Conservation (phyloP, 2,329 filamentous ascomycete species). For the Capronia epimyces region DNA sequence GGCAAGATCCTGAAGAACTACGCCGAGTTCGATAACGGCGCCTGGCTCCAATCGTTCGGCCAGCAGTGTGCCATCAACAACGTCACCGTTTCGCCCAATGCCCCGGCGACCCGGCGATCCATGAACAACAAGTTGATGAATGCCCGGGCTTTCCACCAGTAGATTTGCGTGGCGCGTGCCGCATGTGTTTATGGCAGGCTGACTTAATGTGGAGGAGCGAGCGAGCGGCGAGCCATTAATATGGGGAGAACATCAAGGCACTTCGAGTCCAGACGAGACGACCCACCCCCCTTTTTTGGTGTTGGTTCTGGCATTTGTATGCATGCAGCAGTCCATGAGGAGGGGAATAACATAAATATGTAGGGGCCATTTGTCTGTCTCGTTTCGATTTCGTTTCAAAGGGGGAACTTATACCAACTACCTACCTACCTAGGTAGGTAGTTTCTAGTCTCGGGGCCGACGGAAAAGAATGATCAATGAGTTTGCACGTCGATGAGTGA, state of each 20-base stretch:
- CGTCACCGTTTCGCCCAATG: constrained; percentile 1
- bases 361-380: no score
- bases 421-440: no score
- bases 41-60: constrained; percentile 26
- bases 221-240: neutral
- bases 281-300: no score
- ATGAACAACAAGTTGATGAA: neutral
- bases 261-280: neutral
- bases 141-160: neutral
- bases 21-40: constrained; percentile 28
- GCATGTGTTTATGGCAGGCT: neutral
- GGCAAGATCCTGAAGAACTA: constrained; percentile 26
- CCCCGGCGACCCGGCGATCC: neutral
- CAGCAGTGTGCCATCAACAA: constrained; percentile 15
- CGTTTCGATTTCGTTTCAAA: no score
- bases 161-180: neutral
- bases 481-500: neutral
- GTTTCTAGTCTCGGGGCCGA: neutral
- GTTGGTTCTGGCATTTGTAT: no score
- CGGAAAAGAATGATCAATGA: constrained; percentile 11
- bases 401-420: no score
- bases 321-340: no score
- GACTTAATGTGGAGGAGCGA: neutral
- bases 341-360: no score
- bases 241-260: no score